Evolutionary conservation across 31 red algal species (phyloP).

Genomic region (Odonthalia washingtoniensis): DNA sequence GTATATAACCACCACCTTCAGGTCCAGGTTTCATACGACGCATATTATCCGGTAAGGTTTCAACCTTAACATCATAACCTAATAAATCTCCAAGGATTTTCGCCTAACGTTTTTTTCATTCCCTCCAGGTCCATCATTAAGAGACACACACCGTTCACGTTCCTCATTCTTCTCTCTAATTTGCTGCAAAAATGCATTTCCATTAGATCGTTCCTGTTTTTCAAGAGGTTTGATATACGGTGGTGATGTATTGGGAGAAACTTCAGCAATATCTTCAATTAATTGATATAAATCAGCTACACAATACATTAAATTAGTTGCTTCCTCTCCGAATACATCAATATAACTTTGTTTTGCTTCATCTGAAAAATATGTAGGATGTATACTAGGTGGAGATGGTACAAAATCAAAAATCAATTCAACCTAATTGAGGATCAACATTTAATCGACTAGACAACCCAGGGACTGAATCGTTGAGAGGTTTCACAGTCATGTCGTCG

Average conservation of each 20-base stretch:
- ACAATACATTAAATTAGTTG: slow-evolving; percentile 47
- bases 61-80: slow-evolving; percentile 46
- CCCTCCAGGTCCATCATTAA: slow-evolving; percentile 30
- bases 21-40: slow-evolving; percentile 55
- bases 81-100: slow-evolving; percentile 62
- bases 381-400: slow-evolving; percentile 33
- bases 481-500: too few relatives aligned
- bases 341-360: slow-evolving; percentile 47
- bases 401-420: slow-evolving; percentile 81
- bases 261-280: slow-evolving; percentile 50
- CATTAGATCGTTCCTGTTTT: background rate
- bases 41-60: slow-evolving; percentile 57
- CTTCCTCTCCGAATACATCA: slow-evolving; percentile 39
- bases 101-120: slow-evolving; percentile 59
- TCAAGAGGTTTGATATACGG: slow-evolving; percentile 50
- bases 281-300: slow-evolving; percentile 61
- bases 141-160: slow-evolving; percentile 48
- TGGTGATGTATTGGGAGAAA: slow-evolving; percentile 47
- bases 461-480: slow-evolving; percentile 79
- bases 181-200: slow-evolving; percentile 57
- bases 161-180: slow-evolving; percentile 61
- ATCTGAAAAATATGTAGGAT: slow-evolving; percentile 58
- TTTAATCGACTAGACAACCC: slow-evolving; percentile 57
- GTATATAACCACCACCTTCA: slow-evolving; percentile 33
- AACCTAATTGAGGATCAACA: slow-evolving; percentile 64